Conservation (phyloP, 768 basidiomycete species). For the Zangia roseola region DNA sequence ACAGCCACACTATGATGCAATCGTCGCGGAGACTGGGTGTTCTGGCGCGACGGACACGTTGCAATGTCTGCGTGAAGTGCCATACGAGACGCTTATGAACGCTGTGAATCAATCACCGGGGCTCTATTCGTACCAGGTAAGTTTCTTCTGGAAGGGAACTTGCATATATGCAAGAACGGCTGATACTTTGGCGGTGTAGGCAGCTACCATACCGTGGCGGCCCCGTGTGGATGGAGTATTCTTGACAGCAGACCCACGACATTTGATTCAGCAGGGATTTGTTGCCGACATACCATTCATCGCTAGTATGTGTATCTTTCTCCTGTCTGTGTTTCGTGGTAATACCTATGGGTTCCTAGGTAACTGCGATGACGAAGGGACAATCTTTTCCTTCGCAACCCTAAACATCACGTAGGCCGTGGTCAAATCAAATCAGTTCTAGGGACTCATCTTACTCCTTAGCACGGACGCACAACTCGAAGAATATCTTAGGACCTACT, state of each 20-base stretch:
- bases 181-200: background rate
- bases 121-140: conserved; percentile 35
- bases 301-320: background rate
- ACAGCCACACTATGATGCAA: conserved; percentile 30
- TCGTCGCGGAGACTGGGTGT: conserved; percentile 35
- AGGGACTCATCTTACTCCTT: background rate
- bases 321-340: too few relatives aligned
- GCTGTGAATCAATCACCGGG: conserved; percentile 35
- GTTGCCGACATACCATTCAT: conserved; percentile 9
- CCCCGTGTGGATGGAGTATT: conserved; percentile 42
- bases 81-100: conserved; percentile 28
- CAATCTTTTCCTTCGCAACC: conserved; percentile 44
- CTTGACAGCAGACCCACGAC: conserved; percentile 32
- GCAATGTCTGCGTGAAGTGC: conserved; percentile 33
- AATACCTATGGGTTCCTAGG: conserved; percentile 5
- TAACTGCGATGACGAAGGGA: conserved; percentile 43
- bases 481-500: conserved; percentile 33
- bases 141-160: background rate
- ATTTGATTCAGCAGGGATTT: conserved; percentile 33
- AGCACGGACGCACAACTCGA: conserved; percentile 28
- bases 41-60: conserved; percentile 26
- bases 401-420: conserved; percentile 46
- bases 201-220: conserved; percentile 34
- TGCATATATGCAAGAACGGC: background rate
- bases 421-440: background rate